These are phyloP conservation scores for Cercospora sojina DNA, from an alignment of 2,329 filamentous ascomycete genomes.

Conservation along the genomic window DNA sequence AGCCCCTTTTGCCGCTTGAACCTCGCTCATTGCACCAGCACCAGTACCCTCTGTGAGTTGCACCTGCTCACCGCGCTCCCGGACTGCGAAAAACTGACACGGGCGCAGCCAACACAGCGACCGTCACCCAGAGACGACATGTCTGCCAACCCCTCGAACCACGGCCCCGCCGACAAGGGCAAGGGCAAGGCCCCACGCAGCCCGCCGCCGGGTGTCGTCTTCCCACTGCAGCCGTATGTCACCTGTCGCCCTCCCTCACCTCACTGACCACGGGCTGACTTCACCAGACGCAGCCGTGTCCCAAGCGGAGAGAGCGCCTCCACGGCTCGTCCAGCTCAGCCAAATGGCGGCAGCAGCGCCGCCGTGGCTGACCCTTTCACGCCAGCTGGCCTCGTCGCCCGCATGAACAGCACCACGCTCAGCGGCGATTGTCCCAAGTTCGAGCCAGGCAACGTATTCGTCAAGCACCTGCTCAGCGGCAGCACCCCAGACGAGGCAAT, in stretches of 20 bases:
- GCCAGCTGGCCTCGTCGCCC: neutral
- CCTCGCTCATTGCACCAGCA: too few relatives aligned
- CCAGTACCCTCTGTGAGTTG: neutral
- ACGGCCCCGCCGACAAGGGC: neutral
- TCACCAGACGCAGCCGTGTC: neutral
- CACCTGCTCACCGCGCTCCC: neutral
- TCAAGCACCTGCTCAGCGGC: conserved; percentile 21
- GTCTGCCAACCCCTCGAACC: neutral
- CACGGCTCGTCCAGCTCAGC: neutral
- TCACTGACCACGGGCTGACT: neutral
- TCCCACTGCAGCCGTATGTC: conserved; percentile 3
- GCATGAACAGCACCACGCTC: neutral
- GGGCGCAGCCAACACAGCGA: neutral
- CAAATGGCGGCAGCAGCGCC: neutral
- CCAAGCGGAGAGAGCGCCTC: neutral
- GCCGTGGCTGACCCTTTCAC: neutral
- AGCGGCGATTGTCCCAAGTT: conserved; percentile 5
- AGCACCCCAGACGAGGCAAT: conserved; percentile 19
- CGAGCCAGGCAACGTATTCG: neutral
- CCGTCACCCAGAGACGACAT: neutral
- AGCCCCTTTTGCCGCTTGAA: neutral
- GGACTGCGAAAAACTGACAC: neutral
- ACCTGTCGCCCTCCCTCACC: neutral
- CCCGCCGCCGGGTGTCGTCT: neutral
- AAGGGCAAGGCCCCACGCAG: conserved; percentile 1